Conservation (phyloP, 768 basidiomycete genomes). For the Suillus brevipes region DNA sequence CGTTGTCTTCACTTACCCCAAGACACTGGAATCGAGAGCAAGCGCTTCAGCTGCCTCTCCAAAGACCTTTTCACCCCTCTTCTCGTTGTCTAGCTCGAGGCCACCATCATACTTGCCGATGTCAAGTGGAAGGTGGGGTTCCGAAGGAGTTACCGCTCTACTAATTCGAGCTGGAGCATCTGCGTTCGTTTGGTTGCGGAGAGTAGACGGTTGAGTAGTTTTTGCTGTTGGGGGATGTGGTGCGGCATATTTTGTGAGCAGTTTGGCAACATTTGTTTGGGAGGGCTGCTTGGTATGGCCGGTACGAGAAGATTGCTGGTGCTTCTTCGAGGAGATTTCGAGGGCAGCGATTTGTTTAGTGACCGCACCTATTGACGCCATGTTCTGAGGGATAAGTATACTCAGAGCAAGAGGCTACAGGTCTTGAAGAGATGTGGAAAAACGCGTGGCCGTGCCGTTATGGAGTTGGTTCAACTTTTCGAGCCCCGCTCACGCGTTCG, state of each 20-base stretch:
- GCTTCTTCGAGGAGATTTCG: constrained; percentile 59
- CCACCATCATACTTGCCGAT: constrained; percentile 97
- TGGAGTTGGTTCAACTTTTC: constrained; percentile 14
- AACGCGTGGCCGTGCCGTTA: not conserved
- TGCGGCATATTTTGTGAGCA: constrained; percentile 72
- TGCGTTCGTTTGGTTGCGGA: constrained; percentile 39
- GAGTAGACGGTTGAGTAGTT: constrained; percentile 39
- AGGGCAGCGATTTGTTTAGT: constrained; percentile 71
- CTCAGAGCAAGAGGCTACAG: not conserved
- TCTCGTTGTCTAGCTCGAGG: constrained; percentile 86
- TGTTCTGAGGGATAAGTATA: constrained; percentile 9
- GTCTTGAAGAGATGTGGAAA: not conserved
- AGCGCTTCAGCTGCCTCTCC: constrained; percentile 80
- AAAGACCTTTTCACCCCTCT: constrained; percentile 68
- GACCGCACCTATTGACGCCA: constrained; percentile 53
- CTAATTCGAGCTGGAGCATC: constrained; percentile 17
- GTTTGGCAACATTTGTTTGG: constrained; percentile 64
- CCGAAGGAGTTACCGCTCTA: constrained; percentile 28
- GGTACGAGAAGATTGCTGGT: constrained; percentile 34
- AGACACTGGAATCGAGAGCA: constrained; percentile 81
- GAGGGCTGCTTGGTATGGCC: constrained; percentile 53
- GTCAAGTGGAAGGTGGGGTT: constrained; percentile 44
- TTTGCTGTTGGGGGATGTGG: constrained; percentile 51
- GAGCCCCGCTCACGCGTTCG: constrained; percentile 29
- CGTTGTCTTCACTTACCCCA: constrained; percentile 44